Percentiles rank a stretch among this genome's conserved stretches.
These are phyloP conservation scores for Microstegium vimineum DNA, from an alignment of 176 grass and related monocot species.

Conservation along the genomic window DNA sequence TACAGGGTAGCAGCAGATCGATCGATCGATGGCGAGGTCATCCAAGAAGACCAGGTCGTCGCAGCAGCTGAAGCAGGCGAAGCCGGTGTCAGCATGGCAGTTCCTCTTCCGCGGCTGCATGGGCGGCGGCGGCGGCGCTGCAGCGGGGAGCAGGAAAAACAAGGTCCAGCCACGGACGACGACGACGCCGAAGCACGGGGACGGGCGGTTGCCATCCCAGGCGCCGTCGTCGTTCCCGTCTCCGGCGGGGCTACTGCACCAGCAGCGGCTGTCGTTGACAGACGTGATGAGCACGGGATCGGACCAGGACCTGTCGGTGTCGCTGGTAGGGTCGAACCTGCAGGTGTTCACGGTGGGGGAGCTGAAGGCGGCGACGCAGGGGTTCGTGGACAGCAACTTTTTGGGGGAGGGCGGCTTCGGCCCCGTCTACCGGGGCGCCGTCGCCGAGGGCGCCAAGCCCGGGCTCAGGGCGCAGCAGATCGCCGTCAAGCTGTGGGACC, in stretches of 20 bases:
- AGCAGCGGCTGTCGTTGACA: conserved; percentile 59
- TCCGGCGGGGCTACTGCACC: background rate
- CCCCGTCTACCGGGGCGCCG: conserved; percentile 62
- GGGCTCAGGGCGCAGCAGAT: conserved; percentile 61
- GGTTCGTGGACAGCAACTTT: conserved; percentile 62
- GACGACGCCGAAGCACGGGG: background rate
- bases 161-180: conserved; percentile 25
- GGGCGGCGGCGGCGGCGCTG: background rate
- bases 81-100: conserved; percentile 3
- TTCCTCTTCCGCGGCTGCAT: conserved; percentile 32
- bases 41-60: background rate
- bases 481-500: conserved; percentile 85
- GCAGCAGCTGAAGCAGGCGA: background rate
- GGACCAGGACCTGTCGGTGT: conserved; percentile 73
- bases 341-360: conserved; percentile 69
- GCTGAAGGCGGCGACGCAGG: conserved; percentile 56
- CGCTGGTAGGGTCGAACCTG: conserved; percentile 70
- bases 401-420: conserved; percentile 78
- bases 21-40: background rate
- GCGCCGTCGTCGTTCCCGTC: background rate
- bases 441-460: conserved; percentile 58
- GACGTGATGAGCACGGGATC: conserved; percentile 54
- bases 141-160: background rate
- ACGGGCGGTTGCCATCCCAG: background rate
- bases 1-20: background rate